phyloP scores from a whole-genome alignment of 2,329 filamentous ascomycete genomes.

The Botrytis medusae region DNA sequence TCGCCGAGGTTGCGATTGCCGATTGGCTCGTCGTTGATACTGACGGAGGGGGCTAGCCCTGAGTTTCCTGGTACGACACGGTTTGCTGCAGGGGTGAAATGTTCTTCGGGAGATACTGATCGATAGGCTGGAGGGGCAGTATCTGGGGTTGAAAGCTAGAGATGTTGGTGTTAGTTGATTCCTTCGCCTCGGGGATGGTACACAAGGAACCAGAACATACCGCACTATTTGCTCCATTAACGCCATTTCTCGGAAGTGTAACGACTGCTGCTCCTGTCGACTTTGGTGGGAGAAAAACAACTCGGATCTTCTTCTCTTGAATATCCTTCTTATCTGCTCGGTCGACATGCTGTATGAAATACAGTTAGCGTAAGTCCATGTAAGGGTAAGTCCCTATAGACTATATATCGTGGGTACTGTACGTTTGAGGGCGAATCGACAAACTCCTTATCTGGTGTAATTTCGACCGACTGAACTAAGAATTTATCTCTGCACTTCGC shows the following conservation, averaged over 20 bases:
- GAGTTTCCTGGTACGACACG: conserved; percentile 33
- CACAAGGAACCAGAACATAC: conserved; percentile 27
- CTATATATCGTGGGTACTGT: conserved; percentile 47
- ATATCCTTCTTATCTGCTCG: conserved; percentile 73
- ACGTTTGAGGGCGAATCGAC: conserved; percentile 79
- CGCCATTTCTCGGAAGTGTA: conserved; percentile 37
- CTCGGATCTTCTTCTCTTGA: conserved; percentile 93
- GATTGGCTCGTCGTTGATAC: conserved; percentile 46
- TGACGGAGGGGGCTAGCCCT: conserved; percentile 43
- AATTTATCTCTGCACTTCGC: conserved; percentile 97
- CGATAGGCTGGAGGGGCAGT: conserved; percentile 50
- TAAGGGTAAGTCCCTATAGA: neutral
- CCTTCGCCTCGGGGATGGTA: neutral
- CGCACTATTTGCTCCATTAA: conserved; percentile 31
- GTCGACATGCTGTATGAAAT: conserved; percentile 68
- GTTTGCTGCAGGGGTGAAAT: conserved; percentile 36
- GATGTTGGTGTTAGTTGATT: conserved; percentile 8
- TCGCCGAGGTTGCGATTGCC: conserved; percentile 44
- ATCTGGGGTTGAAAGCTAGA: conserved; percentile 31
- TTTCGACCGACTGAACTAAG: conserved; percentile 86
- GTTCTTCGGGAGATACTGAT: conserved; percentile 52
- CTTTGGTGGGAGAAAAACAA: conserved; percentile 73
- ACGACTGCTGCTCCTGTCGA: conserved; percentile 38
- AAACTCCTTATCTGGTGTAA: conserved; percentile 81
- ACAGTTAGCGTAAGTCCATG: neutral